These are phyloP conservation scores for Calocybe gambosa DNA, from an alignment of 1,284 basidiomycete species.

Conservation along the genomic window DNA sequence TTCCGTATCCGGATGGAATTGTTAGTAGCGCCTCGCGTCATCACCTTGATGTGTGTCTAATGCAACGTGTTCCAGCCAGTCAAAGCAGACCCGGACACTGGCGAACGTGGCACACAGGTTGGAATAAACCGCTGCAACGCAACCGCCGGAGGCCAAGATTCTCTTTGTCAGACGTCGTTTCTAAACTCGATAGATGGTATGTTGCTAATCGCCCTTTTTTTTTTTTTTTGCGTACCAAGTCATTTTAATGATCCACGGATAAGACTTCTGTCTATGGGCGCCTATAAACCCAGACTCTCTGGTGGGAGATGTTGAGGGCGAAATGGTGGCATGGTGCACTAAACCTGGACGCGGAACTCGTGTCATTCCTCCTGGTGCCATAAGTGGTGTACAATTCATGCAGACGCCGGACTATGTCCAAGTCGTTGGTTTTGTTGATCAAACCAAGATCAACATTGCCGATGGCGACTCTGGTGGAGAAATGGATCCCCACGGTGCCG, in stretches of 20 bases:
- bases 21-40: too few relatives aligned
- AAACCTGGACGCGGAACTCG: constrained; percentile 49
- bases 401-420: constrained; percentile 59
- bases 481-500: constrained; percentile 24
- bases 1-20: constrained; percentile 21
- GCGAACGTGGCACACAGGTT: constrained; percentile 24
- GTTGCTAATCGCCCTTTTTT: not conserved
- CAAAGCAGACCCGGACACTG: constrained; percentile 28
- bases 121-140: constrained; percentile 32
- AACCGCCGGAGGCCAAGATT: constrained; percentile 26
- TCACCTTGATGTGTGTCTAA: not conserved
- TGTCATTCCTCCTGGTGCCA: constrained; percentile 45
- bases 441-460: constrained; percentile 50
- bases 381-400: constrained; percentile 49
- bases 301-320: constrained; percentile 54
- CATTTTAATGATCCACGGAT: not conserved
- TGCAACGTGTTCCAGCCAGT: constrained; percentile 22
- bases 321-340: constrained; percentile 61
- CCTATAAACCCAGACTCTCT: constrained; percentile 37
- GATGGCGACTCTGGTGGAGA: constrained; percentile 53
- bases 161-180: constrained; percentile 30
- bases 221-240: not conserved
- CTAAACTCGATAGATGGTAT: constrained; percentile 20
- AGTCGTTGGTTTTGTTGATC: constrained; percentile 61
- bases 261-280: constrained; percentile 49